Evolutionary conservation across 2,329 filamentous ascomycete genomes (phyloP).

Genomic region (Pseudogymnoascus sp.): DNA sequence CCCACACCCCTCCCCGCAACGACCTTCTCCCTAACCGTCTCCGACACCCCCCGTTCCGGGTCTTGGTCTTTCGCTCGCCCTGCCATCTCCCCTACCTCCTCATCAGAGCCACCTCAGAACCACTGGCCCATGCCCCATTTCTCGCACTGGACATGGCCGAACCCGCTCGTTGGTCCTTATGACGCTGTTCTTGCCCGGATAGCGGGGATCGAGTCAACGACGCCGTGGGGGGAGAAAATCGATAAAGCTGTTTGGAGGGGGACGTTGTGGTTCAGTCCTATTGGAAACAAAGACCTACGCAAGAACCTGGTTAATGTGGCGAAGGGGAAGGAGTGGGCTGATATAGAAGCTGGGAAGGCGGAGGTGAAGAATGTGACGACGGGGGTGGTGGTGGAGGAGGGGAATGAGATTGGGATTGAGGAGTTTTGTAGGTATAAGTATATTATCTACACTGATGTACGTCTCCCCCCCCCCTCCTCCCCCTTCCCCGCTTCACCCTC

Average conservation of each 20-base stretch:
- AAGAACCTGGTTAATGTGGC: conserved; percentile 18
- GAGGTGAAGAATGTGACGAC: conserved; percentile 19
- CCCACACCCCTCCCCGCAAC: conserved; percentile 41
- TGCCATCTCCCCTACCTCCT: conserved; percentile 26
- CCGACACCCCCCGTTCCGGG: conserved; percentile 38
- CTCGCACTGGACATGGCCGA: conserved; percentile 45
- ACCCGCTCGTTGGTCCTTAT: conserved; percentile 40
- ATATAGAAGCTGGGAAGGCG: conserved; percentile 34
- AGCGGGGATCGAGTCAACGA: conserved; percentile 28
- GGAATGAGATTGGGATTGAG: conserved; percentile 39
- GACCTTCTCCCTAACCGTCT: conserved; percentile 43
- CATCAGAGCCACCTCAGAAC: conserved; percentile 22
- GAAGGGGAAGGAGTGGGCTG: conserved; percentile 36
- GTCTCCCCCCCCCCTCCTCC: not conserved
- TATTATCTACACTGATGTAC: conserved; percentile 40
- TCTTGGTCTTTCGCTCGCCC: conserved; percentile 41
- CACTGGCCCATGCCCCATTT: conserved; percentile 48
- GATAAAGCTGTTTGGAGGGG: conserved; percentile 42
- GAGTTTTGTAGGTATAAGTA: conserved; percentile 45
- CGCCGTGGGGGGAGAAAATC: conserved; percentile 29
- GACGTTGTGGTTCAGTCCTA: conserved; percentile 38
- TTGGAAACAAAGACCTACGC: conserved; percentile 20
- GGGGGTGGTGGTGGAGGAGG: conserved; percentile 22
- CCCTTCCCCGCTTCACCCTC: no score
- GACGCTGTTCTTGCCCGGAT: conserved; percentile 33